These are phyloP conservation scores for Garcia nutans DNA, from an alignment of 345 rosid species.

Conservation along the genomic window DNA sequence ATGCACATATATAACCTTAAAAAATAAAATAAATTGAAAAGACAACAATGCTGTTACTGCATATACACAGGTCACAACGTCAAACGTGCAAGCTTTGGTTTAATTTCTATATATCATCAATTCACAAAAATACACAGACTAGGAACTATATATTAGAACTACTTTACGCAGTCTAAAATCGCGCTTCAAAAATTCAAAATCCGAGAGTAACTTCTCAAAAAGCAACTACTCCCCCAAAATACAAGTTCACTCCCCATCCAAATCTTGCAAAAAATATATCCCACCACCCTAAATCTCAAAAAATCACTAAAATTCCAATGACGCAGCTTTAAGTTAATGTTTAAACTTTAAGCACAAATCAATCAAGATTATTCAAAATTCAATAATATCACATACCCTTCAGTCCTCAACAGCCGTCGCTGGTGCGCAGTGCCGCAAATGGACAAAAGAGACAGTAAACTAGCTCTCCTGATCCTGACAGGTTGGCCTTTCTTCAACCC, in stretches of 20 bases:
- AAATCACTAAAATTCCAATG: not conserved
- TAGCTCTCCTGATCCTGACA: conserved; percentile 75
- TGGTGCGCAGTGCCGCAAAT: conserved; percentile 72
- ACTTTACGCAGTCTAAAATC: not conserved
- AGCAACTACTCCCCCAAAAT: not conserved
- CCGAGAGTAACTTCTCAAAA: not conserved
- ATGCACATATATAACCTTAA: not conserved
- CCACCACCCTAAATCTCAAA: not conserved
- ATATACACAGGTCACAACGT: not conserved
- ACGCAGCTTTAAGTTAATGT: not conserved
- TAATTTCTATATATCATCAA: not conserved
- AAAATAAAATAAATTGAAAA: not conserved
- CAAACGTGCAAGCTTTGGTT: not conserved
- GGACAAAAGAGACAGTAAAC: conserved; percentile 68
- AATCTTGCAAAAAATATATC: not conserved
- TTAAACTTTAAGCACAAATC: conserved; percentile 1
- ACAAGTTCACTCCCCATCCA: not conserved
- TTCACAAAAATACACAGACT: too few relatives aligned
- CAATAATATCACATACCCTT: conserved; percentile 45
- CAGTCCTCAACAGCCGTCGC: conserved; percentile 77
- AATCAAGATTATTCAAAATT: not conserved
- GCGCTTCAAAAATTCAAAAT: conserved; percentile 7
- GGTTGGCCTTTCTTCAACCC: conserved; percentile 84
- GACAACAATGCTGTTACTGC: not conserved
- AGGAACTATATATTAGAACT: not conserved